Percentiles rank a stretch among this genome's conserved stretches.
These are phyloP conservation scores for Cladosporium sp. DNA, from an alignment of 2,329 filamentous ascomycete species.

Conservation along the genomic window DNA sequence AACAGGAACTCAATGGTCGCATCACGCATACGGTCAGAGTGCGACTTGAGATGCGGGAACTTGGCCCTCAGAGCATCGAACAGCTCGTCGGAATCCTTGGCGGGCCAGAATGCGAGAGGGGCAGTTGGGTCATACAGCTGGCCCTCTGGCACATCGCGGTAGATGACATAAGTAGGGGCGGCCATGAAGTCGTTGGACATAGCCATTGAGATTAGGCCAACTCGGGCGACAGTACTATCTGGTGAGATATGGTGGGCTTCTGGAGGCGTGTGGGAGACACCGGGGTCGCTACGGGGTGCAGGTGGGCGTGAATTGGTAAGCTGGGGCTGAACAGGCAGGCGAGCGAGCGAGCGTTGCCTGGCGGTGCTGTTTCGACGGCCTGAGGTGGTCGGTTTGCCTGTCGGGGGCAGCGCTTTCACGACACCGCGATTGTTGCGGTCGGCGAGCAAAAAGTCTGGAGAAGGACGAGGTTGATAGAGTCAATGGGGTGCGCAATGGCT, in stretches of 20 bases:
- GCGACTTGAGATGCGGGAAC: conserved; percentile 32
- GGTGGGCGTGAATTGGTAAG: not conserved
- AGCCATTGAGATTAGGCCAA: conserved; percentile 18
- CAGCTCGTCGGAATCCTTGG: conserved; percentile 37
- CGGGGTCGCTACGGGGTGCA: too few relatives aligned
- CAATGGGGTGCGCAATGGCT: conserved; percentile 8
- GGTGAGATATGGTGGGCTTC: not conserved
- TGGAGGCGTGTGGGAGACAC: not conserved
- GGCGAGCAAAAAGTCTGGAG: conserved; percentile 1
- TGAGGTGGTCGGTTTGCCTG: not conserved
- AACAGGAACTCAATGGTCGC: conserved; percentile 36
- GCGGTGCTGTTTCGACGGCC: not conserved
- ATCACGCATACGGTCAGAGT: conserved; percentile 37
- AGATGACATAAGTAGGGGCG: conserved; percentile 30
- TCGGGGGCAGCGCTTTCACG: not conserved
- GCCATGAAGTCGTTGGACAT: conserved; percentile 16
- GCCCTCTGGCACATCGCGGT: conserved; percentile 28
- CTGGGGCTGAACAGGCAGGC: not conserved
- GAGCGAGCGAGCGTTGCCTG: not conserved
- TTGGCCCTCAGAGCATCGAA: conserved; percentile 34
- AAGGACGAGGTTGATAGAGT: not conserved
- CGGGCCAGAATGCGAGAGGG: conserved; percentile 33
- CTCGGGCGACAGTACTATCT: not conserved
- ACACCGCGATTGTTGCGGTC: not conserved
- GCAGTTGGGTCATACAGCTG: conserved; percentile 31